Evolutionary conservation across 2,329 filamentous ascomycete genomes (phyloP).

Genomic region (Colletotrichum phormii): DNA sequence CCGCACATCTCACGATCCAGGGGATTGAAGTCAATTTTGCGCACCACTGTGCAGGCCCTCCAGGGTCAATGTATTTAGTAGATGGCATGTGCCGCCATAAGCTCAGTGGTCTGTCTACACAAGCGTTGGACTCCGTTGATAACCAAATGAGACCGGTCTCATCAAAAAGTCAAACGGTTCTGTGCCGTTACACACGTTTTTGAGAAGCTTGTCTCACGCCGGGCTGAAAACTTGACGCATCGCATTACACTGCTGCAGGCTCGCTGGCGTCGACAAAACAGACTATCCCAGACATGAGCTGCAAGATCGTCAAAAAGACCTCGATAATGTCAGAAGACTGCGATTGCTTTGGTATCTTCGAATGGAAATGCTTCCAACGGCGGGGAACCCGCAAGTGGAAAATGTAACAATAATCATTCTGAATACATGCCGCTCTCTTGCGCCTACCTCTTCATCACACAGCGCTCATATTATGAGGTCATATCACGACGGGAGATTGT

Average conservation of each 20-base stretch:
- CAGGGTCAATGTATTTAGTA: background rate
- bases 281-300: background rate
- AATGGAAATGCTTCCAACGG: background rate
- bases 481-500: background rate
- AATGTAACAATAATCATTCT: too few relatives aligned
- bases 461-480: background rate
- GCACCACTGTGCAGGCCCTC: background rate
- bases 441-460: too few relatives aligned
- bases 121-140: background rate
- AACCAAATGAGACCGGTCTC: background rate
- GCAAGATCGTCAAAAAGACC: background rate
- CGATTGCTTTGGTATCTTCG: background rate
- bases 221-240: background rate
- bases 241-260: background rate
- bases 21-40: background rate
- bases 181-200: background rate
- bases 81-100: background rate
- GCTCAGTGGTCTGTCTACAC: background rate
- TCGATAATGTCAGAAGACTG: background rate
- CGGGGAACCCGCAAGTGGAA: too few relatives aligned
- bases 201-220: background rate
- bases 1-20: background rate
- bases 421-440: background rate
- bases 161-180: background rate
- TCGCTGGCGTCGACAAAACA: background rate